Base-by-base conservation (phyloP, 495 filamentous ascomycete species). In the Daldinia vernicosa region DNA sequence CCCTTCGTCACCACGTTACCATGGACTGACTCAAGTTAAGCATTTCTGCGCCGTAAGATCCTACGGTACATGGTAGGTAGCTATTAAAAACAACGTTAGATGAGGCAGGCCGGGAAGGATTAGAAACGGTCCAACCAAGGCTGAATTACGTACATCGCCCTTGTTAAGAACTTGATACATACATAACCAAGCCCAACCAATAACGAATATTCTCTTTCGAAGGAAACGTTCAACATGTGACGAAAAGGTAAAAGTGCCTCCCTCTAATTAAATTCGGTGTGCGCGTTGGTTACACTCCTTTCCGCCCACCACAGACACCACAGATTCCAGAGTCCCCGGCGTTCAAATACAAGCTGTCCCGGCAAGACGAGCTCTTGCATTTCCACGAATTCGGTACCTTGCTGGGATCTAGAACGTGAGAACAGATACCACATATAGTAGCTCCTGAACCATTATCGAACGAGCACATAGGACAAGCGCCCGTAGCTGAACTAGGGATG, bases 301-400 rank as follows among this genome's bases (percentile, higher is more conserved):
- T 82, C 55, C 81, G 80, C 35, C 76, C 76, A 15, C 90, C 88
- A 74, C 91, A 93, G 26, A 90, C 77, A 19, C 89, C 90, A 74
- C 91, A 94, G 7, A 88, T 70, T 15, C 86, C 89, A 32, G 80
- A 86, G 74, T 92, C 90, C 1, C 82, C 84, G 3, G 89, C 82
- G 71, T 93, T 94, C 52, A 87, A 63, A 74, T 92, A 93, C 8
- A 71, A 32, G 32, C 80, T 83, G 32, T 80, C 85, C 59, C 75
- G 72, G 72, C 90, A 92, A 3, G 77, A 69, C 14, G 72, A 69
- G 72, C 85, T 88, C 19, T 69, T 73, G 71, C 91, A 93, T 33
- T 79, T 80, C 91, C 91, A 93, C 22, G 84, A 77, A 28, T 80
- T 70, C 3, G 80, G 75, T 32, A 89, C 79, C 45, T 80, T 82